Base-by-base conservation (phyloP, 177 flowering plant genomes). In the Vitis hybrid region DNA sequence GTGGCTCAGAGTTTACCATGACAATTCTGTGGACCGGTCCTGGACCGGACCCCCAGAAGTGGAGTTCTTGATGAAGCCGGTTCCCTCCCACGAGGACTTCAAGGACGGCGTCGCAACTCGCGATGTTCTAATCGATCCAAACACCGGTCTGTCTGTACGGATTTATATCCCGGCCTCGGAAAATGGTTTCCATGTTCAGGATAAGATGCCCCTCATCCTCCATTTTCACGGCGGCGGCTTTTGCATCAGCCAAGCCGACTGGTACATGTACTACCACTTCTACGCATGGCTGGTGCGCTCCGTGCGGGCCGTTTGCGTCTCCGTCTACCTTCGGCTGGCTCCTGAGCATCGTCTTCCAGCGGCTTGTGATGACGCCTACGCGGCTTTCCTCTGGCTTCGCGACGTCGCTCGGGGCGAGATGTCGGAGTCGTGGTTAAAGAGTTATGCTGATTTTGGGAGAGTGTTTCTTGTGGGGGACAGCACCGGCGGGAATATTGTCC, bases 301-400 rank as follows among this genome's bases (percentile, higher is more conserved):
- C 6, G 60, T 21, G 9, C 60, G 60, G 3, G 60, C 26, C 60
- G 26, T 21, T 57, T 57, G 60, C 18, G 32, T 57, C n/a, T 57
- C 60, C 26, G 60, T 57, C 30, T 57, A 17, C 60, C 26, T 57
- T 57, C 60, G 23, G 11, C 60, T 57, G 11, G 60, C 60, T 57
- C 60, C 60, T 23, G 60, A 17, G 60, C 26, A 57, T 11, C 26
- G 60, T 11, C 60, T 57, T 18, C 60, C 60, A 6, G 26, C 60
- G 18, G 60, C 60, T 17, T 57, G 60, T 10, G 18, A 57, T 3
- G 11, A 54, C 0, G 26, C 60, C 18, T 9, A 57, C 23, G 11
- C 26, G 2, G 60, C 60, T 17, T 17, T 17, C 60, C 60, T 57
- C 60, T 57, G 26, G 26, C 60, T 57, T 11, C 13, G 60, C 18